Conservation (phyloP, 139 green algal genomes). For the Coccomyxa sp. region DNA sequence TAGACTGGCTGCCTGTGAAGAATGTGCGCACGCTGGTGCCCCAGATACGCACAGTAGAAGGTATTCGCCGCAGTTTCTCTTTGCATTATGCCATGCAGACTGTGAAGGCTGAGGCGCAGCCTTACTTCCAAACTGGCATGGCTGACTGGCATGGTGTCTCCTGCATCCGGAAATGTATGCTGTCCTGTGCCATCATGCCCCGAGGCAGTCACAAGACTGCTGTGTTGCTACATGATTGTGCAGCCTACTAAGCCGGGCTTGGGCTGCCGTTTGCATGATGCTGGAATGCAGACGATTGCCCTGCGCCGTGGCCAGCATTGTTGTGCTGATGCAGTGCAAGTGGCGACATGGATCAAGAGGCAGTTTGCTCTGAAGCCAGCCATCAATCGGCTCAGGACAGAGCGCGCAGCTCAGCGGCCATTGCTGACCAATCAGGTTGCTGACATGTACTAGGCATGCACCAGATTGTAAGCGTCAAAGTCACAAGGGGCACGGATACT, state of each 20-base stretch:
- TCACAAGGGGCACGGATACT: too few relatives aligned
- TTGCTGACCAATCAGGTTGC: constrained; percentile 33
- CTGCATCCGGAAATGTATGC: neutral
- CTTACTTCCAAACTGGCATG: neutral
- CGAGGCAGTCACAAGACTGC: too few relatives aligned
- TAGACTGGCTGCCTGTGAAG: constrained; percentile 81
- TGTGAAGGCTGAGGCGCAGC: too few relatives aligned
- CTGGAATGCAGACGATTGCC: too few relatives aligned
- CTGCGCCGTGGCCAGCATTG: neutral
- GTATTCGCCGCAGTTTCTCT: too few relatives aligned
- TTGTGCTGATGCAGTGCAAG: constrained; percentile 35
- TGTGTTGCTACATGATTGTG: too few relatives aligned
- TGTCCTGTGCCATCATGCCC: neutral
- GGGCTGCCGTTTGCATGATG: too few relatives aligned
- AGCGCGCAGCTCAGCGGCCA: constrained; percentile 8
- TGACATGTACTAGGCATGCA: constrained; percentile 35
- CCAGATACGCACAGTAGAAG: constrained; percentile 84
- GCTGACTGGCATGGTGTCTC: too few relatives aligned
- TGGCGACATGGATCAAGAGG: constrained; percentile 60
- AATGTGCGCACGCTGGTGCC: constrained; percentile 87
- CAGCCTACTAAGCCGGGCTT: too few relatives aligned
- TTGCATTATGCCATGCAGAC: too few relatives aligned
- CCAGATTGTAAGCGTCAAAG: neutral
- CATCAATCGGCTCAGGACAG: constrained; percentile 23
- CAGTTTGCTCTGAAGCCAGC: constrained; percentile 53